phyloP scores from a whole-genome alignment of 257 asterid species.

The Ajuga chamaepitys region DNA sequence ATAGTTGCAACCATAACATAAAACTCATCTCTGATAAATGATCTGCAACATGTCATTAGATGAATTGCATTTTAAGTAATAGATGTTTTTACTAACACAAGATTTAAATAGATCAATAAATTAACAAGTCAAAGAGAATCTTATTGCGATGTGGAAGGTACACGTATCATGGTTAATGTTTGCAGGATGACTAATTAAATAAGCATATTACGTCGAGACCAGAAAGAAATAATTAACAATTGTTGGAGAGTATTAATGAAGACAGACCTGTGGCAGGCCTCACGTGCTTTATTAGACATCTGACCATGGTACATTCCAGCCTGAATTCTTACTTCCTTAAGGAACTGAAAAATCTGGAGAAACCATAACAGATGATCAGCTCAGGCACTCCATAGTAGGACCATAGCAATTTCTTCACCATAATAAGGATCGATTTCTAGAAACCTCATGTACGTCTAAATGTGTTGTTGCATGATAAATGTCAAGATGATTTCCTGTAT shows the following conservation, averaged over 20 bases:
- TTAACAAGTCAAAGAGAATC: background rate
- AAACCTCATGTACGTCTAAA: background rate
- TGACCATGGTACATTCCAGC: conserved; percentile 90
- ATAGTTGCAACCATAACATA: conserved; percentile 93
- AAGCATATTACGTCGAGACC: background rate
- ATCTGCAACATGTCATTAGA: conserved; percentile 41
- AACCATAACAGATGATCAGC: conserved; percentile 14
- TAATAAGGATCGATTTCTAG: background rate
- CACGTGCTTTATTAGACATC: conserved; percentile 81
- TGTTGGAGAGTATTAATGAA: background rate
- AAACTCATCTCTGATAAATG: conserved; percentile 89
- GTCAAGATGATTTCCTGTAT: background rate
- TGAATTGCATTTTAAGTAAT: background rate
- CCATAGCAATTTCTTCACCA: background rate
- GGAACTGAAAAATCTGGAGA: conserved; percentile 51
- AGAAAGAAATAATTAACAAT: background rate
- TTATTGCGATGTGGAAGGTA: background rate
- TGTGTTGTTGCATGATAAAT: background rate
- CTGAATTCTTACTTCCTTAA: conserved; percentile 48
- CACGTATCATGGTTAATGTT: background rate
- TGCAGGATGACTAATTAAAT: background rate
- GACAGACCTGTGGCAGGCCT: conserved; percentile 72
- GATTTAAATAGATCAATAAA: background rate
- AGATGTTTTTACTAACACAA: background rate
- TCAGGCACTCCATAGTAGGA: background rate